phyloP scores from a whole-genome alignment of 1,139 yeast genomes.

The Hemisphaericaspora xylofermentans region DNA sequence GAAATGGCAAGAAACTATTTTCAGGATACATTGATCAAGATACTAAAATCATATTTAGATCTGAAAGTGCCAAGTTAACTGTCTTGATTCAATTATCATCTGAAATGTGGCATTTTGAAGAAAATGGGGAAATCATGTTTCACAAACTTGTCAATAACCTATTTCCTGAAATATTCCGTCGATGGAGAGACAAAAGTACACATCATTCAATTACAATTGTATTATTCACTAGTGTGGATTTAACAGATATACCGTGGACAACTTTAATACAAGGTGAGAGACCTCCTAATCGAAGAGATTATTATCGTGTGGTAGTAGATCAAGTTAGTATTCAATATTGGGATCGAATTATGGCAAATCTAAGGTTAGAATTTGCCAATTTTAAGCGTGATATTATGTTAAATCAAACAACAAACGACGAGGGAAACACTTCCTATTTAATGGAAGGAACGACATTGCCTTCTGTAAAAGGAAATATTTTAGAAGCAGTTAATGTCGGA shows the following conservation, averaged over 20 bases:
- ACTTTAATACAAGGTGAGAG: conserved; percentile 70
- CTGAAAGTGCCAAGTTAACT: conserved; percentile 84
- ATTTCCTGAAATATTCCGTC: conserved; percentile 83
- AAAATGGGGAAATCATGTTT: conserved; percentile 90
- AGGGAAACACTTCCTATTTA: conserved; percentile 19
- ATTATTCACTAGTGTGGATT: conserved; percentile 78
- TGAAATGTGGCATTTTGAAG: conserved; percentile 99
- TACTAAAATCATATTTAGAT: conserved; percentile 81
- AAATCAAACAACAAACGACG: conserved; percentile 39
- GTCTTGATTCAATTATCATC: conserved; percentile 85
- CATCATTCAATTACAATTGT: conserved; percentile 92
- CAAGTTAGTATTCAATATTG: conserved; percentile 85
- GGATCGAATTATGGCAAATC: conserved; percentile 87
- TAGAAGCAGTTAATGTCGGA: conserved; percentile 86
- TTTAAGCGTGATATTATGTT: conserved; percentile 72
- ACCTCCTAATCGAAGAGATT: conserved; percentile 68
- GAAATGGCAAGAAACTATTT: conserved; percentile 65
- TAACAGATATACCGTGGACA: conserved; percentile 55
- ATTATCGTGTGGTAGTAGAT: conserved; percentile 91
- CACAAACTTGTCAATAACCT: conserved; percentile 88
- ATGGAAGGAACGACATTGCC: conserved; percentile 70
- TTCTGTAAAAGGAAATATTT: conserved; percentile 81
- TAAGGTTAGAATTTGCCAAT: conserved; percentile 80
- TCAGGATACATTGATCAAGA: conserved; percentile 66
- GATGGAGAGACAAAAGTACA: conserved; percentile 83